Conservation (phyloP, 768 basidiomycete species). For the Fomitopsis pulvina region DNA sequence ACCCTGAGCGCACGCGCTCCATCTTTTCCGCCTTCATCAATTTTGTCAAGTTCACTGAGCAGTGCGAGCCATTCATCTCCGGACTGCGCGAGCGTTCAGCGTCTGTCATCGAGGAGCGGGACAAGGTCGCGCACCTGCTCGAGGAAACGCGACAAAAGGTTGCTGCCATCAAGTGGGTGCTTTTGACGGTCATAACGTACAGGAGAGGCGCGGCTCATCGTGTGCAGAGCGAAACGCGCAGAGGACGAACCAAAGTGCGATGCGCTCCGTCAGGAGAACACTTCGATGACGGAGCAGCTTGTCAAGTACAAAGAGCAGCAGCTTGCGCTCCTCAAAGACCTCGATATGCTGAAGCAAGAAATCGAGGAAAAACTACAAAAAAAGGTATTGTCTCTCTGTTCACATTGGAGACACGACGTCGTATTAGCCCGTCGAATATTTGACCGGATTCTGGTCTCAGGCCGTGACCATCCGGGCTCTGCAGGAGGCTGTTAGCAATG, state of each 20-base stretch:
- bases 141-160: conserved; percentile 46
- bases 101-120: conserved; percentile 53
- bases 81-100: conserved; percentile 57
- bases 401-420: too few species aligned
- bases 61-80: conserved; percentile 55
- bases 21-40: conserved; percentile 88
- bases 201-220: conserved; percentile 45
- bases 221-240: conserved; percentile 54
- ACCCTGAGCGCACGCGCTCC: conserved; percentile 64
- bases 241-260: conserved; percentile 67
- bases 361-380: conserved; percentile 56
- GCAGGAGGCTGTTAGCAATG: too few species aligned
- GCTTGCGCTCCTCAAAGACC: conserved; percentile 49
- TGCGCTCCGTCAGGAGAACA: conserved; percentile 53
- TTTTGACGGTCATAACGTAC: conserved; percentile 35
- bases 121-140: conserved; percentile 44
- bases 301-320: conserved; percentile 66
- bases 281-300: conserved; percentile 53
- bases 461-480: too few species aligned
- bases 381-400: conserved; percentile 36
- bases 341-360: conserved; percentile 67
- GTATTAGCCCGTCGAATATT: too few species aligned
- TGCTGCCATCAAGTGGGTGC: conserved; percentile 47
- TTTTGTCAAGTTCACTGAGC: conserved; percentile 85
- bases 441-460: too few species aligned